Percentiles rank a stretch among this genome's conserved stretches.
phyloP scores from a whole-genome alignment of 495 filamentous ascomycete species.

The Stereocaulon alpinum region DNA sequence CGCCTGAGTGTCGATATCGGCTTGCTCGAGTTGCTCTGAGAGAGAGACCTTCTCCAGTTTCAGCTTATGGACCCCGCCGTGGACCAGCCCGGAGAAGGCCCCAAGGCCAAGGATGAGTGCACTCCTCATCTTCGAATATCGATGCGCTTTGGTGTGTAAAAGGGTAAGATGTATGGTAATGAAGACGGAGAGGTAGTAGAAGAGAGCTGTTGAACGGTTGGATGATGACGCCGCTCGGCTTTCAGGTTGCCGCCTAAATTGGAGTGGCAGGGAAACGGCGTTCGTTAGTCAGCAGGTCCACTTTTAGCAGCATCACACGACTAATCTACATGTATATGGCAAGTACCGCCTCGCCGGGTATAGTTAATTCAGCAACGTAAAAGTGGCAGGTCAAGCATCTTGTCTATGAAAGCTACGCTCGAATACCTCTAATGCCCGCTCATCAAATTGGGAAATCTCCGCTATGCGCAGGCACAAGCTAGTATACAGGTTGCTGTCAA shows the following conservation, averaged over 20 bases:
- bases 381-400: too few relatives aligned
- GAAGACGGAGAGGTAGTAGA: background rate
- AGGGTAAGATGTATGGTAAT: background rate
- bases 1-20: slow-evolving; percentile 72
- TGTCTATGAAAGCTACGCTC: background rate
- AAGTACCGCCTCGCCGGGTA: too few relatives aligned
- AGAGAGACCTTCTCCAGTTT: slow-evolving; percentile 95
- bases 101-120: slow-evolving; percentile 63
- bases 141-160: background rate
- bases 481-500: slow-evolving; percentile 2
- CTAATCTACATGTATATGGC: too few relatives aligned
- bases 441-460: background rate
- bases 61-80: slow-evolving; percentile 81
- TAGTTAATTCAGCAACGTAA: background rate
- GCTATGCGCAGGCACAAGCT: background rate
- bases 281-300: background rate
- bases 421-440: background rate
- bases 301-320: background rate
- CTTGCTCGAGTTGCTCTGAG: slow-evolving; percentile 70
- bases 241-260: background rate
- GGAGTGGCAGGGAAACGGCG: slow-evolving; percentile 14
- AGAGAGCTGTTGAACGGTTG: background rate
- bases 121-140: slow-evolving; percentile 58
- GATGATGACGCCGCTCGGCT: slow-evolving; percentile 1
- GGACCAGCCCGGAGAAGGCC: slow-evolving; percentile 70